Percentiles rank a stretch among this genome's conserved stretches.
Conservation (phyloP, 2,329 filamentous ascomycete genomes). For the Colletotrichum filicis region DNA sequence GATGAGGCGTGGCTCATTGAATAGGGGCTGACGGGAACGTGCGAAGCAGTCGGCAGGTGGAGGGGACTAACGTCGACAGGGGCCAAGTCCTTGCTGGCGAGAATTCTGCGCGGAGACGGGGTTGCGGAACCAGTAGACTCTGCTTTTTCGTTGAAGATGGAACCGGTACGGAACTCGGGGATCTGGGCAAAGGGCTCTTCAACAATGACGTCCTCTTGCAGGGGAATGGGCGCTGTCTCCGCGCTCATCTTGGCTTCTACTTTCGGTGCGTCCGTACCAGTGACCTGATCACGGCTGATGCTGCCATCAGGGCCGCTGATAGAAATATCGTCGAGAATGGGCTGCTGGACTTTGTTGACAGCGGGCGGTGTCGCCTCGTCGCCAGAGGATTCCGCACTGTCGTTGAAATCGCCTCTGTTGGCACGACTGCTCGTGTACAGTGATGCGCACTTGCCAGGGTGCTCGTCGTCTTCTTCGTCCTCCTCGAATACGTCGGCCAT, state of each 20-base stretch:
- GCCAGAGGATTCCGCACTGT: conserved; percentile 13
- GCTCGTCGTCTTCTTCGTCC: conserved; percentile 74
- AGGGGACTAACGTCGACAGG: conserved; percentile 63
- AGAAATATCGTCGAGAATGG: conserved; percentile 37
- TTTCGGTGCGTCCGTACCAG: conserved; percentile 51
- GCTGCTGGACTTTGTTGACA: conserved; percentile 35
- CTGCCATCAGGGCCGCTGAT: background rate
- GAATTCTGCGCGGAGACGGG: conserved; percentile 56
- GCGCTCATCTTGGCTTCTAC: conserved; percentile 55
- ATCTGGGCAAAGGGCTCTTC: conserved; percentile 54
- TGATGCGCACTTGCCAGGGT: conserved; percentile 50
- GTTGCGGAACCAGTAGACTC: conserved; percentile 54
- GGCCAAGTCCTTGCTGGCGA: conserved; percentile 57
- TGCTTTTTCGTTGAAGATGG: conserved; percentile 44
- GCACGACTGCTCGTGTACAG: conserved; percentile 13
- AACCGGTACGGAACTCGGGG: conserved; percentile 52
- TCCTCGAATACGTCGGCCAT: conserved; percentile 93
- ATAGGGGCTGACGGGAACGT: conserved; percentile 71
- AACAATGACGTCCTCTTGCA: conserved; percentile 62
- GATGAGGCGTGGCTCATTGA: conserved; percentile 74
- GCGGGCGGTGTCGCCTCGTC: conserved; percentile 49
- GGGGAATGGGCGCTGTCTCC: conserved; percentile 59
- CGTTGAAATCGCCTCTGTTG: background rate
- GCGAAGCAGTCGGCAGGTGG: conserved; percentile 54
- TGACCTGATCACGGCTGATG: conserved; percentile 52